Evolutionary conservation across 2,329 filamentous ascomycete species (phyloP), one percentile per base, ranked within the genome.

Genomic region (Colletotrichum lupini): DNA sequence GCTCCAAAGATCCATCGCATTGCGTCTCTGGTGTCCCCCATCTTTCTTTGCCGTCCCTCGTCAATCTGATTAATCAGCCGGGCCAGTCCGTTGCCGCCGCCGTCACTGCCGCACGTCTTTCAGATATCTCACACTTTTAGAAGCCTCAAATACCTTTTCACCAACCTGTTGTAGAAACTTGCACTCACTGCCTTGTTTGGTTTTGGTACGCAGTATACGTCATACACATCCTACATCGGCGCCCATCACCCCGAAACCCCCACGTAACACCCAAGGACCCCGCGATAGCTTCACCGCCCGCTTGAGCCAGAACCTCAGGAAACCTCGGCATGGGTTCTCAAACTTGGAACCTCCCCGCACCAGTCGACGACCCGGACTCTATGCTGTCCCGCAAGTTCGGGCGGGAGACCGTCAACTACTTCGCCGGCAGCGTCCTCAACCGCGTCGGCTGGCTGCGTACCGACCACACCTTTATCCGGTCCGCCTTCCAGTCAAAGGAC

Each of bases 361-460:
- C 78, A 74, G 82, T 87, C 75, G 79, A 80, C 74, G 82, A 83
- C 82, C 82, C 89, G 82, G 84, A 87, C 81, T 90, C 89, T 14
- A 94, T 95, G 91, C 86, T 97, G 78, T 90, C 91, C 77, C 87
- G 90, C 72, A 94, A 92, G 80, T 96, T 95, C 83, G 94, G 94
- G 82, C 92, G 90, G 76, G 94, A 96, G 83, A 87, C 94, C 74
- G 89, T 92, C 80, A 97, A 96, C 83, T 97, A 97, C 89, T 97
- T 95, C 83, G 91, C 93, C 62, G 93, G 94, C 76, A 92, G 90
- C 67, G 93, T 92, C 7, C 83, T 96, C 70, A 96, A 97, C 85
- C 91, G 94, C 58, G 89, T 95, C 59, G 94, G 93, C 19, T 97
- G 96, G 83, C 86, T 97, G 30, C 92, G 94, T 58, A 83, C 87